Base-by-base conservation (phyloP, 164 flowering plant species). In the Warburgia ugandensis region DNA sequence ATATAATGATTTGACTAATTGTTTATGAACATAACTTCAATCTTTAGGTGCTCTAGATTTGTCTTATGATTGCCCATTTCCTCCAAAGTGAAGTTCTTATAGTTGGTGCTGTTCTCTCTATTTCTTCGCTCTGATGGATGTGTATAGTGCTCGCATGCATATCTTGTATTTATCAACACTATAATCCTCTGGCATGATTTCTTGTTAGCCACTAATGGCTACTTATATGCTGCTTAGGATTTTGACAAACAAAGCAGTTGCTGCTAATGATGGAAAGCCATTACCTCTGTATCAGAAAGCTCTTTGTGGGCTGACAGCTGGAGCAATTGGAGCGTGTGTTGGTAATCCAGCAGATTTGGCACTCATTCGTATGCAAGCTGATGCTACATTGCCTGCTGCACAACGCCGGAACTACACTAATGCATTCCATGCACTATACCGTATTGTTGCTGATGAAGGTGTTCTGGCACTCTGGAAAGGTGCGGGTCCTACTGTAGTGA, bases 331-430 rank as follows among this genome's bases (percentile, higher is more conserved):
- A 59, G 94, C 94, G 9, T 52, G 57, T 61, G 79, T 88, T 58
- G 89, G 97, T 5, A 88, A 86, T 62, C 96, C 96, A 10, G 91
- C 96, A 37, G 96, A 88, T 73, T 68, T 88, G 39, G 91, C 94
- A 8, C 85, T 85, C 47, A 83, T 85, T 35, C 86, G 97, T 29
- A 88, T 88, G 97, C 97, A 88, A 67, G 97, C 94, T 29, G 97
- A 88, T 77, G 91, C 92, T 32, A 83, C 94, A 23, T 63, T 88
- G 55, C 85, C 94, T 56, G 55, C 40, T 43, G 83, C 95, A 28
- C 97, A 85, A 62, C 70, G 97, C 16, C 66, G 97, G 12, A 60
- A 88, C 42, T 88, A 88, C 71, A 79, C 67, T 40, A 83, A 83
- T 69, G 97, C 92, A 10, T 83, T 85, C 74, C 80, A 88, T 59